phyloP scores from a whole-genome alignment of 2,329 filamentous ascomycete species.

The Claviceps sp. region DNA sequence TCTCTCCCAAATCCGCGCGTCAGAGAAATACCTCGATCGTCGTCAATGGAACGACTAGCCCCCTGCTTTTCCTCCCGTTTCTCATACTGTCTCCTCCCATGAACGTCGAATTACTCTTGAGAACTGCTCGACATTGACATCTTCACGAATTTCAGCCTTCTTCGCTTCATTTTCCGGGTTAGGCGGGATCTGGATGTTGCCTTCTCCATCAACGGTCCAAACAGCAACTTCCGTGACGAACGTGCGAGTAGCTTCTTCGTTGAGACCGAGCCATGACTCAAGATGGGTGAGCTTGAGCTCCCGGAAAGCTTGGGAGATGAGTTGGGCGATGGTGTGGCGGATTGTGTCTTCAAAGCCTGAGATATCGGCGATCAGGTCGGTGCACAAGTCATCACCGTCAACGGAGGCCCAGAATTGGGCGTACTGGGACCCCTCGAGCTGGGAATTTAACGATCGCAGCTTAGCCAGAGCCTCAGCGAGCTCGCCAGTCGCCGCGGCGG shows the following conservation, averaged over 20 bases:
- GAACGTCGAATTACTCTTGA: constrained; percentile 66
- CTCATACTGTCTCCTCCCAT: constrained; percentile 56
- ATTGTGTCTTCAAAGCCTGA: constrained; percentile 90
- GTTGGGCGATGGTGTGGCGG: constrained; percentile 75
- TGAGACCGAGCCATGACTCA: constrained; percentile 64
- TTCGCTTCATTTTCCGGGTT: constrained; percentile 98
- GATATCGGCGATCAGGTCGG: constrained; percentile 88
- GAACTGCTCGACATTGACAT: constrained; percentile 84
- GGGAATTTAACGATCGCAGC: constrained; percentile 68
- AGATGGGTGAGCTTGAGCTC: constrained; percentile 56
- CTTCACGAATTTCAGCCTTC: constrained; percentile 88
- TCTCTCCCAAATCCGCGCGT: not conserved
- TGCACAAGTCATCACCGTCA: constrained; percentile 88
- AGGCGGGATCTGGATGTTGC: constrained; percentile 60
- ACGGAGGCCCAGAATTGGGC: constrained; percentile 84
- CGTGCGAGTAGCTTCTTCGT: constrained; percentile 53
- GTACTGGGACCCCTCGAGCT: constrained; percentile 86
- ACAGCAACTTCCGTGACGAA: constrained; percentile 77
- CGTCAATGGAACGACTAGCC: not conserved
- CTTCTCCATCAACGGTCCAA: constrained; percentile 62
- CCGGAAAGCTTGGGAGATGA: constrained; percentile 69
- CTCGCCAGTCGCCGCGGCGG: constrained; percentile 51
- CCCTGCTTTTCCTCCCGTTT: not conserved
- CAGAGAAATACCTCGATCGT: not conserved
- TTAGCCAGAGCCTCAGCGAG: constrained; percentile 86